Evolutionary conservation across 805 yeast genomes (phyloP), one percentile per base, ranked within the genome.

Genomic region (Ogataea parapolymorpha): DNA sequence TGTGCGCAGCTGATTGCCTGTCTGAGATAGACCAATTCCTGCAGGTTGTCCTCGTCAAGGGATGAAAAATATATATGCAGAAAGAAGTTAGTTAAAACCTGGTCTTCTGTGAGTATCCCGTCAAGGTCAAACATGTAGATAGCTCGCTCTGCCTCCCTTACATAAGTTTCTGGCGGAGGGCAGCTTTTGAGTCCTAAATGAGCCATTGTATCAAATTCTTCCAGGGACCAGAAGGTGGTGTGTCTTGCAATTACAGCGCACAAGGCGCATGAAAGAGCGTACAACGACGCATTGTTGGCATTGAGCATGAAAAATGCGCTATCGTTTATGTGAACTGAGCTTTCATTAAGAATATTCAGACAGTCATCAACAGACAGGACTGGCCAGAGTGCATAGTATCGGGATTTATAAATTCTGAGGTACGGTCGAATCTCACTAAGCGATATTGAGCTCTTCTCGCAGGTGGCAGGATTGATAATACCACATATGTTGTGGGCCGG

Each of bases 1-100:
- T 29, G 32, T 3, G 32, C 32, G 22, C 32, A 29, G 32, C 32
- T 29, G 17, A 29, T 29, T 15, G 32, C 32, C 20, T 29, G 32
- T 15, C 32, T 22, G 32, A 29, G 32, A 29, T 29, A 29, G n/a
- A 29, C n/a, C 20, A 29, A 16, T 15, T 29, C 32, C n/a, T 29
- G 32, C 32, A 29, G 12, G 20, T 29, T 29, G 20, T 29, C 32
- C 20, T 29, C 32, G 10, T 15, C 20, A 17, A 15, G n/a, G 4
- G 32, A 29, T 15, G 32, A 29, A 17, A 15, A 29, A 10, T 29
- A 29, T 13, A 29, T 17, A 13, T 29, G 32, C 32, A 29, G 13
- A n/a, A 29, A 29, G 10, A 29, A 29, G 17, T 15, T 29, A 17
- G 20, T 13, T 8, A 29, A 22, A 3, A 29, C 32, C 15, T 29